These are phyloP conservation scores for Phaeotremella skinneri DNA, from an alignment of 768 basidiomycete species.

Conservation along the genomic window DNA sequence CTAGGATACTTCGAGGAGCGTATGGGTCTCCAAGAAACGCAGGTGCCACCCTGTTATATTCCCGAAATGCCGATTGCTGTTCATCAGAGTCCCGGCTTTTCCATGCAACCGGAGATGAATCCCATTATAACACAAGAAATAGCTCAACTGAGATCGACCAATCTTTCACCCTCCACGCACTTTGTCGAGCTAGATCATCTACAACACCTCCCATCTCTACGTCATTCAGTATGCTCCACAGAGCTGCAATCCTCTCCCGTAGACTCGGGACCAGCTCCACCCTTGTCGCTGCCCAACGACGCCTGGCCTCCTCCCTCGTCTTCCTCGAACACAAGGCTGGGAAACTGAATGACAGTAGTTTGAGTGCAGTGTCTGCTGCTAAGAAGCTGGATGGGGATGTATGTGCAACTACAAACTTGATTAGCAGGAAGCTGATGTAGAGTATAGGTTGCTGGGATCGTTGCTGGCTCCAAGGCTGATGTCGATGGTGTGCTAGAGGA, in stretches of 20 bases:
- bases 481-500: constrained; percentile 66
- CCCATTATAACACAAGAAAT: no score
- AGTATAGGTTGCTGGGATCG: constrained; percentile 53
- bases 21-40: no score
- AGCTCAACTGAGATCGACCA: neutral
- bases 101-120: no score
- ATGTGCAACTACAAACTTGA: constrained; percentile 56
- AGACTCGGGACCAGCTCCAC: constrained; percentile 8
- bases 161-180: neutral
- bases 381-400: constrained; percentile 79
- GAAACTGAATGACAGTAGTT: constrained; percentile 73
- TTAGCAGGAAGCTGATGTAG: constrained; percentile 48
- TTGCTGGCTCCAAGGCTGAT: constrained; percentile 53
- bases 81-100: no score
- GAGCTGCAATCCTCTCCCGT: constrained; percentile 9
- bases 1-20: no score
- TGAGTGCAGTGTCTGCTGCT: constrained; percentile 91
- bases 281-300: constrained; percentile 15
- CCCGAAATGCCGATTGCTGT: no score
- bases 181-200: neutral
- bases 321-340: constrained; percentile 84
- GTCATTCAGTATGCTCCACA: constrained; percentile 8
- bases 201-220: neutral
- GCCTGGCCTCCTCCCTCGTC: constrained; percentile 59
- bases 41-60: no score